phyloP scores from a whole-genome alignment of 768 basidiomycete genomes.

The Tylopilus sp. region DNA sequence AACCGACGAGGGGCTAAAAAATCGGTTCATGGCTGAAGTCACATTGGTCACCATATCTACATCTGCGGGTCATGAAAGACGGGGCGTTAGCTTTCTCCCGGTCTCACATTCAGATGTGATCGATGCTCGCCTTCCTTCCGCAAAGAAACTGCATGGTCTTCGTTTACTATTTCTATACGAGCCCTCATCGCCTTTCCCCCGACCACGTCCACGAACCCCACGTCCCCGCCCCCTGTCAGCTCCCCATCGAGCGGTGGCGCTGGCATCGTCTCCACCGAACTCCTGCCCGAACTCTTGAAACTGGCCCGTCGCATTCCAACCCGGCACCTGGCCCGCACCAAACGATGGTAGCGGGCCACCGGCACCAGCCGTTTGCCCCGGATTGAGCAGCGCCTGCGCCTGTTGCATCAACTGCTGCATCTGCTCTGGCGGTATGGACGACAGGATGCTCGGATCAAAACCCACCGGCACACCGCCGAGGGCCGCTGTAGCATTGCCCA shows the following conservation, averaged over 20 bases:
- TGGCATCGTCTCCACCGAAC: constrained; percentile 42
- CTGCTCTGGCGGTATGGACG: constrained; percentile 53
- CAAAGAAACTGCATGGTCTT: constrained; percentile 89
- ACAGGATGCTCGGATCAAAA: constrained; percentile 41
- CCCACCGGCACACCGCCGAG: constrained; percentile 33
- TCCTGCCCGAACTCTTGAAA: constrained; percentile 49
- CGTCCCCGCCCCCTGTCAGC: constrained; percentile 49
- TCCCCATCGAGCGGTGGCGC: constrained; percentile 44
- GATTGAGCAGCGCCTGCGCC: constrained; percentile 32
- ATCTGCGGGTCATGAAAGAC: constrained; percentile 60
- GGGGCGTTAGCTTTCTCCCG: constrained; percentile 34
- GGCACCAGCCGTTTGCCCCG: constrained; percentile 27
- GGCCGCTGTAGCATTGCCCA: constrained; percentile 33
- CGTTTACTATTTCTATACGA: constrained; percentile 79
- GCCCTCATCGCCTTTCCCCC: constrained; percentile 52
- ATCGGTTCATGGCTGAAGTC: constrained; percentile 71
- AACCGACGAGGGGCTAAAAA: constrained; percentile 19
- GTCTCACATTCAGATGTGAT: constrained; percentile 33
- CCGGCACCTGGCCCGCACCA: constrained; percentile 33
- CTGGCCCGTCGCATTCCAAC: constrained; percentile 38
- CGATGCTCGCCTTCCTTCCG: constrained; percentile 88
- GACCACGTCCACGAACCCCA: constrained; percentile 56
- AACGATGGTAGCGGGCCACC: constrained; percentile 32
- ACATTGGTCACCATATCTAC: constrained; percentile 86
- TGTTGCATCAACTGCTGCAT: constrained; percentile 58